Conservation (phyloP, 345 rosid species). For the Rhizophora mangle region DNA sequence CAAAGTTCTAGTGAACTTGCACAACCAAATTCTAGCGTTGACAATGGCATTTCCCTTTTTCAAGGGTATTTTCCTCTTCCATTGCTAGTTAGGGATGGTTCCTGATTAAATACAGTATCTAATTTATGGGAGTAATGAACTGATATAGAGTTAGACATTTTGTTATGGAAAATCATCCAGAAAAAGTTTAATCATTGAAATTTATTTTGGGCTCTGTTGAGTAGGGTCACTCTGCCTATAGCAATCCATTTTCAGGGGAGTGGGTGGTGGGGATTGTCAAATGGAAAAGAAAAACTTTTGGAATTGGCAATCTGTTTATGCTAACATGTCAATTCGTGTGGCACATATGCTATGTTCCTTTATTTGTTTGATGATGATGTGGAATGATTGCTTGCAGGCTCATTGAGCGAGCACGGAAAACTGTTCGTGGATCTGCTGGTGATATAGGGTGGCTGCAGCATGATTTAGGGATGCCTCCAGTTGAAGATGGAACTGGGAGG, state of each 20-base stretch:
- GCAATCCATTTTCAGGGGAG: too few species aligned
- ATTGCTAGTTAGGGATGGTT: slow-evolving; percentile 13
- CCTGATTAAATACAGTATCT: slow-evolving; percentile 1
- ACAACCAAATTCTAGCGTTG: slow-evolving; percentile 37
- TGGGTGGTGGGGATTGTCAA: too few species aligned
- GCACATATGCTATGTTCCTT: not conserved
- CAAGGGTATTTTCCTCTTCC: slow-evolving; percentile 56
- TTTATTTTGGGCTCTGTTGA: not conserved
- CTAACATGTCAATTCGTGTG: not conserved
- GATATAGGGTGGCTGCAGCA: slow-evolving; percentile 93
- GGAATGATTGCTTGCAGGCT: slow-evolving; percentile 45
- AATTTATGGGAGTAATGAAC: not conserved
- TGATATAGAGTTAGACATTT: not conserved
- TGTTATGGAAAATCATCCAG: not conserved
- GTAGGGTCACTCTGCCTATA: too few species aligned
- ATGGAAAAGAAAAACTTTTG: too few species aligned
- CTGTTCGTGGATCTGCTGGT: slow-evolving; percentile 93
- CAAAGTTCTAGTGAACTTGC: slow-evolving; percentile 41
- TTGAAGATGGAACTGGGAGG: slow-evolving; percentile 85
- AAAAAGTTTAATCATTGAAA: not conserved
- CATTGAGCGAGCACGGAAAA: slow-evolving; percentile 80
- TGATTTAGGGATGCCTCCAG: slow-evolving; percentile 70
- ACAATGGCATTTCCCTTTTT: slow-evolving; percentile 64
- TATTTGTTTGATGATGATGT: not conserved
- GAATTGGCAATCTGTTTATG: not conserved